phyloP scores from a whole-genome alignment of 495 filamentous ascomycete species.

The Lasiosphaeria miniovina region DNA sequence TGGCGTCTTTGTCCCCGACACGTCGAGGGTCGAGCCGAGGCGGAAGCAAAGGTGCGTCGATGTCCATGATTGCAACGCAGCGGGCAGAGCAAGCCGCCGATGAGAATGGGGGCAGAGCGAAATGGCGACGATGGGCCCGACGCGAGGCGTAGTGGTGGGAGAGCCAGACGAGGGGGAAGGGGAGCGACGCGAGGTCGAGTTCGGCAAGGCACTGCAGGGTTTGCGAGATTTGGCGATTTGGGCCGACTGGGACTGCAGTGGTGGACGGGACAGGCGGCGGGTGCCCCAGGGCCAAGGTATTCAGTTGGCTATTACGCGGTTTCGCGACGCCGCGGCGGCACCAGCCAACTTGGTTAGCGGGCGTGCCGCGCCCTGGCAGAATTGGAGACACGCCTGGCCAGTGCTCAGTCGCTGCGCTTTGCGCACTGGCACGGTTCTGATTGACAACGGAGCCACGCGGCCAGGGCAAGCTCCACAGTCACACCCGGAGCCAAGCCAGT shows the following conservation, averaged over 20 bases:
- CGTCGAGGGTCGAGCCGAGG: constrained; percentile 28
- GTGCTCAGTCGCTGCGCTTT: background rate
- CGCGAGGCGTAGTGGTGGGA: constrained; percentile 11
- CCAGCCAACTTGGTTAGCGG: constrained; percentile 9
- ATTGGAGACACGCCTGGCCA: background rate
- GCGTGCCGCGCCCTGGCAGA: constrained; percentile 20
- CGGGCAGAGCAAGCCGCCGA: constrained; percentile 1
- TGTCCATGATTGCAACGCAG: constrained; percentile 23
- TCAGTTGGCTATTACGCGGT: constrained; percentile 32
- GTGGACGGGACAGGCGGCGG: too few species aligned
- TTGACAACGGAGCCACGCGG: constrained; percentile 18
- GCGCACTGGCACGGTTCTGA: constrained; percentile 15
- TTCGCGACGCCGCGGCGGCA: constrained; percentile 33
- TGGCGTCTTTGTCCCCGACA: constrained; percentile 28
- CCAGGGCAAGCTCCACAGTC: constrained; percentile 6
- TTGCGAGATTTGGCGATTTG: constrained; percentile 33
- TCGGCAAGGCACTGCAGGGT: constrained; percentile 12
- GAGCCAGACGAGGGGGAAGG: constrained; percentile 14
- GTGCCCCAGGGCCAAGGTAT: background rate
- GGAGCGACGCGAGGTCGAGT: constrained; percentile 1
- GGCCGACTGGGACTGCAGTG: constrained; percentile 9
- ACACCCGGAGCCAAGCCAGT: constrained; percentile 6
- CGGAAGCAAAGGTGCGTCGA: constrained; percentile 22
- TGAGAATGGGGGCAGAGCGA: constrained; percentile 8
- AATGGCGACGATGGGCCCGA: constrained; percentile 10